Percentiles rank a stretch among this genome's conserved stretches.
Conservation (phyloP, 2,329 filamentous ascomycete genomes). For the Penicillium crustosum region DNA sequence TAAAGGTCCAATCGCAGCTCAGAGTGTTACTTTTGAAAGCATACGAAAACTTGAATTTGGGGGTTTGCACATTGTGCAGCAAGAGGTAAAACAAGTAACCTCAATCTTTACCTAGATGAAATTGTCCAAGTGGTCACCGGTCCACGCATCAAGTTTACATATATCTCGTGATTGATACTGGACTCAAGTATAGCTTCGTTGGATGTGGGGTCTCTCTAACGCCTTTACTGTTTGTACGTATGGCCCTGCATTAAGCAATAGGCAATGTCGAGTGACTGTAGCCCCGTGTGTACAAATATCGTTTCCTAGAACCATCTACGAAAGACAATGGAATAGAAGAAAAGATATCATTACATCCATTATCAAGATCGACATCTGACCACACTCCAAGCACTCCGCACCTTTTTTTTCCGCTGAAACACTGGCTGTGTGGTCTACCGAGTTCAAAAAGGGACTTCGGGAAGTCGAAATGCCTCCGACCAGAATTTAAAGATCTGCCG, state of each 20-base stretch:
- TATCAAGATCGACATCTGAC: slow-evolving; percentile 28
- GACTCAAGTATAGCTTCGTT: neutral
- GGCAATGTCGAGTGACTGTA: neutral
- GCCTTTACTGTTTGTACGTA: neutral
- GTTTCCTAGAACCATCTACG: neutral
- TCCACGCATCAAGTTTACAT: neutral
- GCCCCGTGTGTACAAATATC: neutral
- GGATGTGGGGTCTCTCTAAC: neutral
- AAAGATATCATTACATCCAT: slow-evolving; percentile 33
- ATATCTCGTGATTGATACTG: neutral
- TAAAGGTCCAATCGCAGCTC: too few species aligned
- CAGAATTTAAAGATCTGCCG: neutral
- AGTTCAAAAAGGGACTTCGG: neutral
- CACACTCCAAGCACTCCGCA: slow-evolving; percentile 17
- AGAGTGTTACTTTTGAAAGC: too few species aligned
- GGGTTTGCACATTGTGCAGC: too few species aligned
- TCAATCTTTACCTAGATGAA: neutral
- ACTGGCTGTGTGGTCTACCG: neutral
- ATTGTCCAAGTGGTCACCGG: neutral
- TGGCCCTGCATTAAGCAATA: neutral
- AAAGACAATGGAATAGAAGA: neutral
- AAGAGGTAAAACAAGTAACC: neutral
- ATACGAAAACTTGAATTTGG: too few species aligned
- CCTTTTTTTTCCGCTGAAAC: slow-evolving; percentile 9
- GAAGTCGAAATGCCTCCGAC: neutral